Evolutionary conservation across 176 grass and related monocot genomes (phyloP).

Genomic region (bread wheat (Triticum aestivum)): IWGSC_CS_RefSeq_v2.1 NC_057798.1:180779155-180779654

Average conservation of each 20-base stretch:
- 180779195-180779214: not conserved
- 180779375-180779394: constrained; percentile 54
- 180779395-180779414: not conserved
- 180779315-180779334: constrained; percentile 83
- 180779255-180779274: constrained; percentile 67
- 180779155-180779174: not conserved
- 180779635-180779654: not conserved
- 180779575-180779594: not conserved
- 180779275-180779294: constrained; percentile 51
- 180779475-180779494: not conserved
- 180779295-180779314: constrained; percentile 47
- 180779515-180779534: not conserved
- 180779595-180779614: not conserved
- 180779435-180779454: not conserved
- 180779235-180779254: constrained; percentile 52
- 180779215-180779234: not conserved
- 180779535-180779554: not conserved
- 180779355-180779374: constrained; percentile 80
- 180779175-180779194: not conserved
- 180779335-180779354: constrained; percentile 88
- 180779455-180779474: not conserved
- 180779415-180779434: not conserved
- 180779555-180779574: not conserved
- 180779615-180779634: not conserved
- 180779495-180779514: not conserved